Base-by-base conservation (phyloP, 345 rosid genomes). In the Ceriops tagal region DNA sequence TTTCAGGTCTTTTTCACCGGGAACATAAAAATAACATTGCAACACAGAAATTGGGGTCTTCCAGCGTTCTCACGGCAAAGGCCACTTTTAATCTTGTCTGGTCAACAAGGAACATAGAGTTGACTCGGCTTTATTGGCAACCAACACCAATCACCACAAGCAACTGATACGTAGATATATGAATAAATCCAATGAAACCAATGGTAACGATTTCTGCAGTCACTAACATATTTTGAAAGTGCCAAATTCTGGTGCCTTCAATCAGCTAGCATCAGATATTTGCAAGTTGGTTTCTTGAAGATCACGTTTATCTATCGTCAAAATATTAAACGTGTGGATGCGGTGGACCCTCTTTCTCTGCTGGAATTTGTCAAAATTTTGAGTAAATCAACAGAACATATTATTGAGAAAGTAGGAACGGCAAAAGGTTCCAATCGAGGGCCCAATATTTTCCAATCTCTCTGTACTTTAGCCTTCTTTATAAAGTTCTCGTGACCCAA, bases 1-100 rank as follows among this genome's bases (percentile, higher is more conserved):
- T 24, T 53, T 37, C 6, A 2, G 32, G 76, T 74, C 71, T 43
- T n/a, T 78, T 43, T 74, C 73, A 55, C 11, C 8, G 64, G 73
- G 27, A 65, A 32, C 72, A 28, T 27, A 8, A 34, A 34, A 34
- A 34, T 1, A 32, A 59, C 9, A 2, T 18, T 7, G 22, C 13
- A 61, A 2, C 58, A 34, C n/a, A 46, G 61, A 63, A 34, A 30
- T 31, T 61, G 3, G 28, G 32, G 51, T 18, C 30, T 24, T 43
- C 26, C 26, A 24, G 26, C 26, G 26, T 24, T 24, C 1, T 1
- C 49, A 11, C 57, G 24, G 24, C 26, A 66, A 55, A 35, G 5
- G 5, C 19, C 19, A 5, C 4, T 43, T 13, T 43, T 13, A 43
- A 13, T 15, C 32, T 22, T 55, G 52, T 34, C 24, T 34, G 15